These are phyloP conservation scores for Plasmodium blacklocki DNA, from an alignment of 169 alveolate species.

Conservation along the genomic window DNA sequence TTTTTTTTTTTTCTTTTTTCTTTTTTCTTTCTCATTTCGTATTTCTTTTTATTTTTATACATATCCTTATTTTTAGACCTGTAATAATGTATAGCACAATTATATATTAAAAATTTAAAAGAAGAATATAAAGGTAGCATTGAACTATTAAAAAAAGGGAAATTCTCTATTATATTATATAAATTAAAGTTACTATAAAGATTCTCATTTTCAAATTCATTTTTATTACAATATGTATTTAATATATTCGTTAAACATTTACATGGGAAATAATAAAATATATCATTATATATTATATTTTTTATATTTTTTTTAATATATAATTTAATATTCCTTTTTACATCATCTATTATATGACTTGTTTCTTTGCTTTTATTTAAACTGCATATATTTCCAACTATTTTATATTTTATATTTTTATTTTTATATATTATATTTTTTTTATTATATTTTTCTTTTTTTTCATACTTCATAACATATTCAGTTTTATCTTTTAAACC, in stretches of 20 bases:
- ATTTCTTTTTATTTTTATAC: conserved; percentile 15
- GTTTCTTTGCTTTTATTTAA: neutral
- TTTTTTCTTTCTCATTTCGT: too few relatives aligned
- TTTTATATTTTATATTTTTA: too few relatives aligned
- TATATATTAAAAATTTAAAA: conserved; percentile 58
- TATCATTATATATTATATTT: conserved; percentile 35
- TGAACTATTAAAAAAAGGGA: conserved; percentile 36
- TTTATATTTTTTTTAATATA: conserved; percentile 47
- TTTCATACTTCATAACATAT: neutral
- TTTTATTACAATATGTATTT: neutral
- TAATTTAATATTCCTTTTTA: conserved; percentile 7
- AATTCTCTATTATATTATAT: conserved; percentile 56
- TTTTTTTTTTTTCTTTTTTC: too few relatives aligned
- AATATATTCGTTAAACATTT: conserved; percentile 25
- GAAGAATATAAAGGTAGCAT: conserved; percentile 69
- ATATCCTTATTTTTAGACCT: conserved; percentile 49
- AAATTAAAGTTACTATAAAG: conserved; percentile 39
- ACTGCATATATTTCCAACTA: neutral
- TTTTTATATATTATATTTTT: too few relatives aligned
- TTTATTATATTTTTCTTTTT: neutral
- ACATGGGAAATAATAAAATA: conserved; percentile 64
- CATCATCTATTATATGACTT: neutral
- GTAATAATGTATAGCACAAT: conserved; percentile 40
- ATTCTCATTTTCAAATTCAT: neutral
- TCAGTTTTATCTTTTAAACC: neutral